Conservation (phyloP, 2,329 filamentous ascomycete species). For the Sarocladium strictum region DNA sequence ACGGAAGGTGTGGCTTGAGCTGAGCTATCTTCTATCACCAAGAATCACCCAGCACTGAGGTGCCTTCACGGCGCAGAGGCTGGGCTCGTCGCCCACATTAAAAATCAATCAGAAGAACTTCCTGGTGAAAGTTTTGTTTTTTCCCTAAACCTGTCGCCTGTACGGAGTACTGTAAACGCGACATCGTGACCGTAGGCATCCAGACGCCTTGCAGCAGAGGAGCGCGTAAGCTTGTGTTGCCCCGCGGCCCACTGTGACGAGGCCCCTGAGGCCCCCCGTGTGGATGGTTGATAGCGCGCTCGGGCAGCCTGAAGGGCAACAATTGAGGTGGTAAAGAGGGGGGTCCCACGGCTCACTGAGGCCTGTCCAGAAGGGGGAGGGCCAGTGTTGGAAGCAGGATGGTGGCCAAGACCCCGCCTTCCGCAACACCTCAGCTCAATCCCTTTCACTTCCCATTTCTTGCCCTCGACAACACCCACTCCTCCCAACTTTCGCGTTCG, state of each 20-base stretch:
- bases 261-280: too few species aligned
- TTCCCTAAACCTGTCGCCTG: too few species aligned
- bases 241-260: constrained; percentile 2
- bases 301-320: not conserved
- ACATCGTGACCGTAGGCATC: not conserved
- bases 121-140: too few species aligned
- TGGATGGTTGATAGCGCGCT: not conserved
- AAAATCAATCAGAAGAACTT: too few species aligned
- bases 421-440: constrained; percentile 8
- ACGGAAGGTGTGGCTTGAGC: too few species aligned
- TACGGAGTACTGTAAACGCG: not conserved
- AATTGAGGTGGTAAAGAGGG: not conserved
- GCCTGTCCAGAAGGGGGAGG: not conserved
- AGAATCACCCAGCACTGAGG: too few species aligned
- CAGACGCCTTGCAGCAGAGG: not conserved
- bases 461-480: not conserved
- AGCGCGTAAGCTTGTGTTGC: not conserved
- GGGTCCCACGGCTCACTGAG: not conserved
- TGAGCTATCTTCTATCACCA: too few species aligned
- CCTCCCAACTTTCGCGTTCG: not conserved
- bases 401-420: constrained; percentile 7
- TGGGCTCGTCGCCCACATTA: too few species aligned
- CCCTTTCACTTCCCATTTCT: constrained; percentile 6
- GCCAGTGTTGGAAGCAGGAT: not conserved
- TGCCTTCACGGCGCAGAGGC: too few species aligned